Conservation (phyloP, 1,284 basidiomycete genomes). For the Gymnopus androsaceus region DNA sequence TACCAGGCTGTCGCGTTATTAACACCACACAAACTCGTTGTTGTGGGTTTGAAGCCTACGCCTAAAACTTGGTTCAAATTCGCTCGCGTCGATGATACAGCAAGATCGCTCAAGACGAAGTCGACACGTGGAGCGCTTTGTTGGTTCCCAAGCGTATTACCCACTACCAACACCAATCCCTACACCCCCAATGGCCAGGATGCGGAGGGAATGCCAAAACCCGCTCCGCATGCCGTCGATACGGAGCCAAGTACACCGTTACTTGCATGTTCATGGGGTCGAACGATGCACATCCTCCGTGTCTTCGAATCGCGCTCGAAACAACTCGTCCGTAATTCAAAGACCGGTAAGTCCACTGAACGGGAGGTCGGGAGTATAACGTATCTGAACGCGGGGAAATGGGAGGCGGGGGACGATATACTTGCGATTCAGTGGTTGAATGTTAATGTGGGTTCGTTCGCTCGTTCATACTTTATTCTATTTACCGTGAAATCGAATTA, state of each 20-base stretch:
- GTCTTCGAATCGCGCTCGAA: constrained; percentile 63
- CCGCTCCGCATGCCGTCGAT: too few relatives aligned
- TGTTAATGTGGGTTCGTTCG: constrained; percentile 62
- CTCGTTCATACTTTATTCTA: constrained; percentile 12
- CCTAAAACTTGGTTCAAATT: constrained; percentile 93
- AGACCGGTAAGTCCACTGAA: constrained; percentile 60
- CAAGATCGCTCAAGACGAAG: constrained; percentile 43
- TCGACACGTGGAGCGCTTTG: constrained; percentile 66
- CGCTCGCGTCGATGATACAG: constrained; percentile 53
- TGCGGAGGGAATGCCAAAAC: too few relatives aligned
- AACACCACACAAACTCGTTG: constrained; percentile 87
- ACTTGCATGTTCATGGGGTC: constrained; percentile 85
- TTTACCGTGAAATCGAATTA: constrained; percentile 4
- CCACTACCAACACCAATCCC: constrained; percentile 25
- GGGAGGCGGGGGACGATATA: constrained; percentile 57
- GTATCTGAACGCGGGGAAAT: constrained; percentile 58
- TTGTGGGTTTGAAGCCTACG: constrained; percentile 90
- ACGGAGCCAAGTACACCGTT: constrained; percentile 4
- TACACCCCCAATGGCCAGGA: too few relatives aligned
- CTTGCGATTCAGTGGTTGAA: constrained; percentile 77
- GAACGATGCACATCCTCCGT: constrained; percentile 61
- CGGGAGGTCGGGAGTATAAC: constrained; percentile 65
- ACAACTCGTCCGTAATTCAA: constrained; percentile 52
- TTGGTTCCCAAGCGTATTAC: constrained; percentile 73
- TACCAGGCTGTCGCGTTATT: constrained; percentile 87